Base-by-base conservation (phyloP, 257 asterid genomes). In the Parsonsia alboflavescens region DNA sequence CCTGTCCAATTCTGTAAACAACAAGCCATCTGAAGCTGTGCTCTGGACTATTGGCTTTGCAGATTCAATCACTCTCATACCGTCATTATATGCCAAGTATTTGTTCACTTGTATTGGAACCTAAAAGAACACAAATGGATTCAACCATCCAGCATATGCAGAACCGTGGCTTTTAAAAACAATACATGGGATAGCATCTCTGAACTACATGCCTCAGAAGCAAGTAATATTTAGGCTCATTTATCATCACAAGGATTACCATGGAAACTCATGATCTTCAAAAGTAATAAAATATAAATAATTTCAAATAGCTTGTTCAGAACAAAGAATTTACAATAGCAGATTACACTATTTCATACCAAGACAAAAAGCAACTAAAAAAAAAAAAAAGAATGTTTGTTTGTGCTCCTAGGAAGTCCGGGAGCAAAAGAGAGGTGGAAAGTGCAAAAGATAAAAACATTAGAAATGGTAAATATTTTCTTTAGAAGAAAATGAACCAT, bases 41-140 rank as follows among this genome's bases (percentile, higher is more conserved):
- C 72, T 57, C 56, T 57, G 83, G 4, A 80, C 46, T 1, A 78
- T 10, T 28, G 80, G 78, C 72, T 84, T 82, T 26, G 90, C 84
- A 46, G 88, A 78, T 78, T 86, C 90, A 64, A 84, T 75, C 36
- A 86, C 78, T 78, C 73, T 86, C 84, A 86, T 80, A 68, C 90
- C 90, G 71, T 86, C 90, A 74, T 78, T 84, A 70, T 79, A 82
- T 7, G 90, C 88, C 78, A 86, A 79, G 78, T 76, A 80, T 65
- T 82, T 86, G 87, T 86, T 86, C 78, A 86, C 90, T 77, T 86
- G 90, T 69, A 86, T 86, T 50, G 90, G 88, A 62, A 84, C 90
- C 90, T 86, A 74, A 39, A 79, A 58, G 42, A 68, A 73, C 42
- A 28, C 22, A 70, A 71, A 22, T 42, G 39, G 53, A 36, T 4